Conservation (phyloP, 495 filamentous ascomycete species). For the Lepidopterella palustris region DNA sequence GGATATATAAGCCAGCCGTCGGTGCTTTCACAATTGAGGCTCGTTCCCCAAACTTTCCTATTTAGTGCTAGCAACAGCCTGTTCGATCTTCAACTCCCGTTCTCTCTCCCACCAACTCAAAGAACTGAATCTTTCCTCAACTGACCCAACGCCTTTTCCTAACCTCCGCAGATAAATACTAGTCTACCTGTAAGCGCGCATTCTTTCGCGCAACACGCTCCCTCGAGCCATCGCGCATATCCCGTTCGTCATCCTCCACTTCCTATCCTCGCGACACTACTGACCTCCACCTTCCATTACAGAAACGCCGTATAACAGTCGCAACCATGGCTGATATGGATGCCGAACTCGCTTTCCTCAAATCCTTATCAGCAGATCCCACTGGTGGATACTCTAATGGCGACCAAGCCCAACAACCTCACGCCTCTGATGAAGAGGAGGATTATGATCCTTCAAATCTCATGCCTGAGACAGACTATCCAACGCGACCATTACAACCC, state of each 20-base stretch:
- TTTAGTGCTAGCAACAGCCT: background rate
- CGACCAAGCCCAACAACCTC: constrained; percentile 7
- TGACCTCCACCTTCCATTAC: background rate
- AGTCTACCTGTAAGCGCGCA: background rate
- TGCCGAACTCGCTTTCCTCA: constrained; percentile 54
- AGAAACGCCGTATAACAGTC: background rate
- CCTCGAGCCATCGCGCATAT: background rate
- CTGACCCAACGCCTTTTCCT: background rate
- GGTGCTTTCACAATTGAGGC: background rate
- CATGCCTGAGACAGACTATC: constrained; percentile 10
- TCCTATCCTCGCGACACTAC: background rate
- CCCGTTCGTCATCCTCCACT: background rate
- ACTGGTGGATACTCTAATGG: constrained; percentile 16
- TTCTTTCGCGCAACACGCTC: background rate
- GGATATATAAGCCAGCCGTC: background rate
- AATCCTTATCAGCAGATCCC: constrained; percentile 36
- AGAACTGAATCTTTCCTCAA: background rate
- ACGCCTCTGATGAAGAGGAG: constrained; percentile 32
- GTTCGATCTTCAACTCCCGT: background rate
- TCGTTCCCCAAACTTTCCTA: background rate
- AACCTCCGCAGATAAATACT: background rate
- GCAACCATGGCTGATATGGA: constrained; percentile 53
- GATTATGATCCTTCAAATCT: constrained; percentile 38
- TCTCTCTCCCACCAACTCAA: background rate
- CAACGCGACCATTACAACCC: background rate